Base-by-base conservation (phyloP, 352 stramenopile species). In the Globisporangium rhizosaccharum region DNA sequence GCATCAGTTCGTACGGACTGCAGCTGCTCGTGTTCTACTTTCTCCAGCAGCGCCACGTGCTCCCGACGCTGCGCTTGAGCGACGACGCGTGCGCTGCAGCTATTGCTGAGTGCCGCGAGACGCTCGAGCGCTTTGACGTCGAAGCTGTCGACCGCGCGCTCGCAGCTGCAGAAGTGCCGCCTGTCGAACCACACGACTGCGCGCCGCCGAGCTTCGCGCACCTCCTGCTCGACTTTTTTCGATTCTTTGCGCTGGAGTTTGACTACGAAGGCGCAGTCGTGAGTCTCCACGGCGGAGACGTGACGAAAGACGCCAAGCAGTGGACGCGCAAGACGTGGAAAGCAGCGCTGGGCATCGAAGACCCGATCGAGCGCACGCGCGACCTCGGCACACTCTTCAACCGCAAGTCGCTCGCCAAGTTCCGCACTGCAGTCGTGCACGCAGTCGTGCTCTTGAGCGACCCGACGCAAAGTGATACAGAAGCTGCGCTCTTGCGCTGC, bases 351-450 rank as follows among this genome's bases (percentile, higher is more conserved):
- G 79, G 76, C 33, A 68, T 94, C n/a, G 81, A 94, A 73, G 85
- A 92, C 46, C 85, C 85, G 0, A 79, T 94, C 18, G 85, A 94
- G 62, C 74, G 57, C 7, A 67, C 73, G 28, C 75, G 82, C 10
- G 82, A 94, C 59, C 63, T 94, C 10, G 85, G 85, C n/a, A 58
- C 50, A 48, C 71, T 91, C 30, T 87, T 87, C 57, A 87, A 84
- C 20, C 64, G 71, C 18, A 73, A 76, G n/a, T 67, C 76, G 23
- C 61, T 88, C 33, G 70, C 65, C 14, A 74, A 72, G 10, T 58
- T 92, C 14, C 78, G 79, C 11, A 75, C 63, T 52, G 76, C 74
- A 20, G 68, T 92, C 54, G 74, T 79, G 36, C 72, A 82, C 33
- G 72, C 41, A 46, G 41, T 46, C 41, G 18, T 23, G 41, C 41